Conservation (phyloP, 2,329 filamentous ascomycete genomes). For the Scytalidium lignicola region DNA sequence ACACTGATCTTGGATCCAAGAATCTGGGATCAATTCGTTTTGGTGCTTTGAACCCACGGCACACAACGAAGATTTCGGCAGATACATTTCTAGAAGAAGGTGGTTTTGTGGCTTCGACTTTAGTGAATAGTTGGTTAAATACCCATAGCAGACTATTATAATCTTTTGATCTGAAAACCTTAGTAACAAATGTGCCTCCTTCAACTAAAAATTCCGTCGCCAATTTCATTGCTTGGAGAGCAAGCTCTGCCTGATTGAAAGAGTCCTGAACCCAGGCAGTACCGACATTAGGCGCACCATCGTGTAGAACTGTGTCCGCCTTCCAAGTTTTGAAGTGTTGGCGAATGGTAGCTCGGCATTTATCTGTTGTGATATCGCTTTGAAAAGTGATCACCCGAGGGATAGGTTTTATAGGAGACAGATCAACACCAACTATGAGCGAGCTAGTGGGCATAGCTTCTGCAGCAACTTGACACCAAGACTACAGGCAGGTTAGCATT, state of each 20-base stretch:
- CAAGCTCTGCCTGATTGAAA: constrained; percentile 93
- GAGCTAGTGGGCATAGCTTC: constrained; percentile 89
- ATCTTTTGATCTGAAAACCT: constrained; percentile 95
- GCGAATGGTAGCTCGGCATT: constrained; percentile 85
- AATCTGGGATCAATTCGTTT: constrained; percentile 91
- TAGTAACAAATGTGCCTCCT: constrained; percentile 92
- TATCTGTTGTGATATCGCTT: constrained; percentile 95
- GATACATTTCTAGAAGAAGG: constrained; percentile 94
- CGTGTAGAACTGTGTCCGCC: constrained; percentile 90
- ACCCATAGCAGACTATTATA: constrained; percentile 97
- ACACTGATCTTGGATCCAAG: constrained; percentile 82
- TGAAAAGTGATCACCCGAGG: constrained; percentile 93
- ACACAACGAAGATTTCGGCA: constrained; percentile 98
- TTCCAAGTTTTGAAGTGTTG: constrained; percentile 94
- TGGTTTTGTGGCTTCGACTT: constrained; percentile 96
- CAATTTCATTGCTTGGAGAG: constrained; percentile 83
- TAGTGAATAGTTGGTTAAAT: constrained; percentile 91
- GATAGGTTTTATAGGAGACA: constrained; percentile 92
- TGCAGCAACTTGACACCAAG: constrained; percentile 94
- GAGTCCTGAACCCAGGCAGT: constrained; percentile 98
- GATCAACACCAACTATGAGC: constrained; percentile 90
- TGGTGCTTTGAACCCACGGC: constrained; percentile 89
- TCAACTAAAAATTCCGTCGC: constrained; percentile 89
- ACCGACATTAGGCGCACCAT: constrained; percentile 96
- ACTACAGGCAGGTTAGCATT: constrained; percentile 42